A percentile compares a stretch with the other conserved stretches of the same genome.
phyloP scores from a whole-genome alignment of 208 protist species.

The Leishmania guyanensis region DNA sequence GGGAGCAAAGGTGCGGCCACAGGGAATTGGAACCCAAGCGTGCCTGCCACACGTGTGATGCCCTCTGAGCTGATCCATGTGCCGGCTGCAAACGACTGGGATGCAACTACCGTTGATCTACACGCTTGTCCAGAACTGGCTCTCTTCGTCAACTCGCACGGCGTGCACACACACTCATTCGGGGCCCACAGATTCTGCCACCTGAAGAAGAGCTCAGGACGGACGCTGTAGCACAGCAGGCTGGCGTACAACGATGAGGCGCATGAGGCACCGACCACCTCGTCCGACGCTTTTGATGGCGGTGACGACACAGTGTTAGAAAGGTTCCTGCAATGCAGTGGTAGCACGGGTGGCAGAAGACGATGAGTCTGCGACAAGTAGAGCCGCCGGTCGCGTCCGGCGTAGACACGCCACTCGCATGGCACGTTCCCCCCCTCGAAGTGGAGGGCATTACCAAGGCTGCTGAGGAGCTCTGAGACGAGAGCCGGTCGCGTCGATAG shows the following conservation, averaged over 20 bases:
- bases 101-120: background rate
- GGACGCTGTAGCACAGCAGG: conserved; percentile 4
- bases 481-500: conserved; percentile 5
- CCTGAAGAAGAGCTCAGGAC: conserved; percentile 18
- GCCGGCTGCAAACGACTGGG: conserved; percentile 13
- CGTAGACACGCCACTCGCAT: conserved; percentile 28
- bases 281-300: background rate
- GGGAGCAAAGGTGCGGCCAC: conserved; percentile 37
- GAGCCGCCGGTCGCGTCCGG: conserved; percentile 56
- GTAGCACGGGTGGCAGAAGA: conserved; percentile 56
- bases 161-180: conserved; percentile 6
- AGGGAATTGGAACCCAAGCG: conserved; percentile 61
- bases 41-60: conserved; percentile 61
- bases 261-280: background rate
- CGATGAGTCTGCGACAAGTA: conserved; percentile 59
- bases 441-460: conserved; percentile 36
- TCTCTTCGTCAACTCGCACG: background rate
- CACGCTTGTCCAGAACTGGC: background rate
- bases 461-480: conserved; percentile 36
- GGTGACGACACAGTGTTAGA: no score
- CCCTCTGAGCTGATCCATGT: conserved; percentile 47
- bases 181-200: conserved; percentile 19
- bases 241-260: conserved; percentile 1
- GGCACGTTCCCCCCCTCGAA: conserved; percentile 41
- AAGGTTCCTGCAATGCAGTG: background rate